Conservation (phyloP, 176 grass and related monocot species). For the Miscanthus lutarioriparius region DNA sequence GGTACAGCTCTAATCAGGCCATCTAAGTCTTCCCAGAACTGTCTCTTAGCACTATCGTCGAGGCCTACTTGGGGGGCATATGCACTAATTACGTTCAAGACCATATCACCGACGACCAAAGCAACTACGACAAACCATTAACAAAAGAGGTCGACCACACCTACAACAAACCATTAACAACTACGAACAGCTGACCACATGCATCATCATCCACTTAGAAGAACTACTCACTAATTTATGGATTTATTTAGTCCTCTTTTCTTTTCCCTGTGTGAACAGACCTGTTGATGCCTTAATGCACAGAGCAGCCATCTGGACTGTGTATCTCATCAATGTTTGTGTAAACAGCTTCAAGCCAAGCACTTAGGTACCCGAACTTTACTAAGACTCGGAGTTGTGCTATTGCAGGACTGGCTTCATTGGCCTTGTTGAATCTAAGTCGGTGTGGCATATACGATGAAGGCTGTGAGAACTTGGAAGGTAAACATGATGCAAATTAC, state of each 20-base stretch:
- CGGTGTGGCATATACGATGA: slow-evolving; percentile 74
- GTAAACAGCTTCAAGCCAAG: slow-evolving; percentile 19
- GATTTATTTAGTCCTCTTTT: neutral
- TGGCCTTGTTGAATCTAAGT: slow-evolving; percentile 78
- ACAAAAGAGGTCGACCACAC: neutral
- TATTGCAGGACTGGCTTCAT: slow-evolving; percentile 68
- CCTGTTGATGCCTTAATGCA: neutral
- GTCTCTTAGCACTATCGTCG: too few relatives aligned
- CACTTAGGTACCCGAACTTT: neutral
- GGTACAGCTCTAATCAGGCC: too few relatives aligned
- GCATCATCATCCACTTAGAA: neutral
- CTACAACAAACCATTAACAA: neutral
- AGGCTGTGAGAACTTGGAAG: slow-evolving; percentile 80
- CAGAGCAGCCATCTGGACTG: neutral
- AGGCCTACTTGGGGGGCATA: too few relatives aligned
- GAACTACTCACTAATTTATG: neutral
- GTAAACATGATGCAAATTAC: slow-evolving; percentile 39
- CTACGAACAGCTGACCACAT: too few relatives aligned
- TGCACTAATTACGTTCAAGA: too few relatives aligned
- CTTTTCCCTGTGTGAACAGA: neutral
- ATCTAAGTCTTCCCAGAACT: too few relatives aligned
- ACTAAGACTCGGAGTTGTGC: slow-evolving; percentile 13
- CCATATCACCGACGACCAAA: too few relatives aligned
- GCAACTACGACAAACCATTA: neutral
- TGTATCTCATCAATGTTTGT: neutral